phyloP scores from a whole-genome alignment of 257 asterid genomes.

The Capsicum rhomboideum region DNA sequence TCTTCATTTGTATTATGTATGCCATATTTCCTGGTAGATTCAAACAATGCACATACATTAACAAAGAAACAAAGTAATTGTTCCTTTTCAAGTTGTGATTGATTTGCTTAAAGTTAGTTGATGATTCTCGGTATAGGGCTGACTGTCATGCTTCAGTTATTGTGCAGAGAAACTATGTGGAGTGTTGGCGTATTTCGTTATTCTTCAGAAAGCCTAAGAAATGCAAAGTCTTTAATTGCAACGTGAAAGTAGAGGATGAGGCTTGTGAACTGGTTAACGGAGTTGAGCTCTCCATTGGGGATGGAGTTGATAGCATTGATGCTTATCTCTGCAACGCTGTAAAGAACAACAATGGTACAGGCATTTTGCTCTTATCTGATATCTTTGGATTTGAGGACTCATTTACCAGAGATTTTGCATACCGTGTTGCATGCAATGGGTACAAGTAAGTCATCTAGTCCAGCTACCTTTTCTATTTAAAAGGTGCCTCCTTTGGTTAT shows the following conservation, averaged over 20 bases:
- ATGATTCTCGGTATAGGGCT: neutral
- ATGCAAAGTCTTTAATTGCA: constrained; percentile 26
- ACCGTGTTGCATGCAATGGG: constrained; percentile 77
- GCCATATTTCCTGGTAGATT: neutral
- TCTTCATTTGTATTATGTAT: neutral
- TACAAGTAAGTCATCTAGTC: constrained; percentile 46
- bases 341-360: constrained; percentile 74
- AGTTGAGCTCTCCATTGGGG: constrained; percentile 53
- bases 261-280: constrained; percentile 74
- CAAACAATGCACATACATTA: neutral
- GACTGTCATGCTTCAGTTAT: constrained; percentile 49
- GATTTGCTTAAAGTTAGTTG: neutral
- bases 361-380: constrained; percentile 74
- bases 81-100: neutral
- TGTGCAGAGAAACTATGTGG: constrained; percentile 40
- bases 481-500: neutral
- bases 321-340: constrained; percentile 65
- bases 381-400: constrained; percentile 67
- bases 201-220: constrained; percentile 9
- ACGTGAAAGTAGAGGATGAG: constrained; percentile 52
- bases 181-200: constrained; percentile 1
- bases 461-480: neutral
- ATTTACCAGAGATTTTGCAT: constrained; percentile 68
- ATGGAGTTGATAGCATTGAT: constrained; percentile 27
- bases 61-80: neutral